Conservation (phyloP, 2,329 filamentous ascomycete species). For the Cercospora sp. region DNA sequence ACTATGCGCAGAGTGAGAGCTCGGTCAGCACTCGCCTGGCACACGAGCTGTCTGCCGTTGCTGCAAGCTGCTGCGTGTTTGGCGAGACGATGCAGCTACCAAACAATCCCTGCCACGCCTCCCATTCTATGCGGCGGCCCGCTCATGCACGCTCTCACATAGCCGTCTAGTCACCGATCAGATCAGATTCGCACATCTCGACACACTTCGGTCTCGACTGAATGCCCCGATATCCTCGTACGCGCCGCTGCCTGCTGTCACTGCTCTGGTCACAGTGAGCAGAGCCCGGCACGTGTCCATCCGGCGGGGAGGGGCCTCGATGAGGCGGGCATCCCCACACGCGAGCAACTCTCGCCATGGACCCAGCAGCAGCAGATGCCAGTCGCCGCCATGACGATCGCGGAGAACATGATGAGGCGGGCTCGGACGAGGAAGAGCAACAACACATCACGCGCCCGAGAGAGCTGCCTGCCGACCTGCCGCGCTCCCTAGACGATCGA, state of each 20-base stretch:
- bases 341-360: constrained; percentile 22
- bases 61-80: neutral
- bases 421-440: constrained; percentile 26
- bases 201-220: neutral
- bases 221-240: neutral
- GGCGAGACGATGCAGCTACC: constrained; percentile 5
- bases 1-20: constrained; percentile 74
- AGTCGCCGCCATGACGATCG: constrained; percentile 15
- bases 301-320: constrained; percentile 2
- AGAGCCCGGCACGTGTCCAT: neutral
- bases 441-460: constrained; percentile 41
- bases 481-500: constrained; percentile 87
- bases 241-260: neutral
- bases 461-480: constrained; percentile 77
- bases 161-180: neutral
- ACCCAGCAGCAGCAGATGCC: constrained; percentile 13
- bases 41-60: neutral
- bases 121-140: constrained; percentile 1
- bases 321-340: constrained; percentile 11
- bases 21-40: constrained; percentile 2
- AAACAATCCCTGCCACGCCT: neutral
- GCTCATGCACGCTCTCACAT: neutral
- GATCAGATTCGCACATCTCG: neutral
- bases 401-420: constrained; percentile 19
- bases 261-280: neutral